Evolutionary conservation across 495 filamentous ascomycete genomes (phyloP).

Genomic region (Penicillium pancosmium): DNA sequence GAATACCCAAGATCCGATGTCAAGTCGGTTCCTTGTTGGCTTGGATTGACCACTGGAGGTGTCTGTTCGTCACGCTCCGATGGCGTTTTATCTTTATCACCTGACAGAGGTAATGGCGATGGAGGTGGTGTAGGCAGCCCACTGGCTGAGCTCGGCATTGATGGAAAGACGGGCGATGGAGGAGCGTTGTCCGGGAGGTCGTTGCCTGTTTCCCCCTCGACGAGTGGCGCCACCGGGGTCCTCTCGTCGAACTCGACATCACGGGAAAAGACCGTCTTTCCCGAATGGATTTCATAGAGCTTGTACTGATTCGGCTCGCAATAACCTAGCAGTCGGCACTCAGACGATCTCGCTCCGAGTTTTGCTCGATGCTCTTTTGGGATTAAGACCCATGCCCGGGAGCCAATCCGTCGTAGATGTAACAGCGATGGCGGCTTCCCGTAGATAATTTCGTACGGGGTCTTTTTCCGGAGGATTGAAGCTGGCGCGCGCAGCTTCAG

Average conservation of each 20-base stretch:
- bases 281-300: background rate
- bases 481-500: constrained; percentile 9
- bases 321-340: constrained; percentile 9
- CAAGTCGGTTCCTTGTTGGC: too few species aligned
- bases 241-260: too few species aligned
- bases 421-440: constrained; percentile 6
- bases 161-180: constrained; percentile 1
- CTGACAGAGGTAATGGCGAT: too few species aligned
- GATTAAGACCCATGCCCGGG: constrained; percentile 7
- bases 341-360: constrained; percentile 8
- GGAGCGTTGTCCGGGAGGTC: background rate
- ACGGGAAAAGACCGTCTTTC: too few species aligned
- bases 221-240: too few species aligned
- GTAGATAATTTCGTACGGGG: constrained; percentile 6
- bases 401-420: constrained; percentile 10
- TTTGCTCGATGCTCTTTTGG: constrained; percentile 12
- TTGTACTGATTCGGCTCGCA: constrained; percentile 10
- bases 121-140: too few species aligned
- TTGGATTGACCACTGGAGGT: too few species aligned
- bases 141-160: constrained; percentile 2
- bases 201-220: too few species aligned
- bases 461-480: background rate
- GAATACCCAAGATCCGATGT: too few species aligned
- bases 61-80: too few species aligned
- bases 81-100: too few species aligned